phyloP scores from a whole-genome alignment of 768 basidiomycete species.

The Hirschioporus abietinus region DNA sequence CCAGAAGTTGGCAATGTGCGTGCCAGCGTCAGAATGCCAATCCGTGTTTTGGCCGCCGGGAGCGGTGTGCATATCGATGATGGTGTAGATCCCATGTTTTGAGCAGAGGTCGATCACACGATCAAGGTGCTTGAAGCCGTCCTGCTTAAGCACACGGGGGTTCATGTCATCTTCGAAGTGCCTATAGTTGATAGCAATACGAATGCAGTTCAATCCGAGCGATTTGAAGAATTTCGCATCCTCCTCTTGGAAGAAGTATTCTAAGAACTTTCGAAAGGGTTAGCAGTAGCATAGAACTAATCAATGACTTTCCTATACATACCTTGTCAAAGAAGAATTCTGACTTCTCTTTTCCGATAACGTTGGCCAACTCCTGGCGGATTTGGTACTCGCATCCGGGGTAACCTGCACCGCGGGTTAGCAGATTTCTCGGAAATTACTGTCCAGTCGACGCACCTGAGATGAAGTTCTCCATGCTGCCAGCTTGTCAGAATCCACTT shows the following conservation, averaged over 20 bases:
- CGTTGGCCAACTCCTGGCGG: constrained; percentile 28
- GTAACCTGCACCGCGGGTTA: constrained; percentile 22
- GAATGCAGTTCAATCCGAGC: constrained; percentile 34
- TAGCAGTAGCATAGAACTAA: background rate
- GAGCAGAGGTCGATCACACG: constrained; percentile 37
- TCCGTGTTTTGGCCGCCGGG: constrained; percentile 72
- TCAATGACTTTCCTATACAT: constrained; percentile 4
- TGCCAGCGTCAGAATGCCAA: constrained; percentile 76
- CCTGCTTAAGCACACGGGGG: constrained; percentile 31
- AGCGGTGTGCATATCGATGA: constrained; percentile 76
- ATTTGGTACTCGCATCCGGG: constrained; percentile 36
- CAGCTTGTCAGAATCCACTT: background rate
- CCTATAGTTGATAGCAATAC: constrained; percentile 29
- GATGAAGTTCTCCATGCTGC: constrained; percentile 21
- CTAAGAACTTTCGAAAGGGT: constrained; percentile 28
- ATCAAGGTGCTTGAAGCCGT: constrained; percentile 37
- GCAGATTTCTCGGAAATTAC: constrained; percentile 2
- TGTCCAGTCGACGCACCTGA: constrained; percentile 9
- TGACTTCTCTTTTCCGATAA: constrained; percentile 30
- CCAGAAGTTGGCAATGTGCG: constrained; percentile 73
- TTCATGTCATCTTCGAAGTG: constrained; percentile 33
- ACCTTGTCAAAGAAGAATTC: constrained; percentile 41
- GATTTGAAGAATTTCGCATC: constrained; percentile 35
- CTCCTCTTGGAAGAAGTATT: constrained; percentile 37
- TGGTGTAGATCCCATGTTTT: constrained; percentile 43